phyloP scores from a whole-genome alignment of 495 filamentous ascomycete species.

The Trichoderma virens region DNA sequence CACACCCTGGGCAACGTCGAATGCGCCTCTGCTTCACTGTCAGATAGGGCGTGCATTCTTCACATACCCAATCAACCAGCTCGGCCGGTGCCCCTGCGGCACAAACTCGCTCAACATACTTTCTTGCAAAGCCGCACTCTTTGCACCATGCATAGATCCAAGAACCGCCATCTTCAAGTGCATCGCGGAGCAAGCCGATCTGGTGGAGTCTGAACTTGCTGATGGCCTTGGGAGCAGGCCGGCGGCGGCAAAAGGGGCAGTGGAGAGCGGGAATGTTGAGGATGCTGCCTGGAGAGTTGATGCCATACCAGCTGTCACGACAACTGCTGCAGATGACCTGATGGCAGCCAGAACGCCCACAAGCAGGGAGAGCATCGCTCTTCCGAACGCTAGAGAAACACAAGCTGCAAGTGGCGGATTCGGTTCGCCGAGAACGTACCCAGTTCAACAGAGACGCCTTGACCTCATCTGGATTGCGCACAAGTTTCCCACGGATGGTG shows the following conservation, averaged over 20 bases:
- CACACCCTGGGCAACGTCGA: constrained; percentile 29
- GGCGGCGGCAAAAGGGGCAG: constrained; percentile 32
- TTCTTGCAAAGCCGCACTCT: constrained; percentile 23
- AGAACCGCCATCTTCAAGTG: constrained; percentile 21
- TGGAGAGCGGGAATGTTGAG: constrained; percentile 30
- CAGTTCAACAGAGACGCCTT: constrained; percentile 24
- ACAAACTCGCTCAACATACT: constrained; percentile 26
- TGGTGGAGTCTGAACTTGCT: constrained; percentile 22
- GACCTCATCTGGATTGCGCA: constrained; percentile 30
- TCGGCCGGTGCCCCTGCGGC: constrained; percentile 24
- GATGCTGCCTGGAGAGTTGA: constrained; percentile 20
- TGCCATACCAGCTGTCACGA: constrained; percentile 17
- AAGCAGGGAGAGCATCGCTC: constrained; percentile 16
- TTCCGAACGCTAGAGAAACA: constrained; percentile 31
- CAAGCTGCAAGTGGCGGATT: constrained; percentile 28
- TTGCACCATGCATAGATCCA: constrained; percentile 32
- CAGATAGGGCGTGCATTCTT: constrained; percentile 16
- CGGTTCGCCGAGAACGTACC: constrained; percentile 26
- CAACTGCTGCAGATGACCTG: constrained; percentile 20
- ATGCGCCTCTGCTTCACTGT: constrained; percentile 5
- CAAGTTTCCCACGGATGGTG: constrained; percentile 27
- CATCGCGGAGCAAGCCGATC: constrained; percentile 20
- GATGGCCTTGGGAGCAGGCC: constrained; percentile 23
- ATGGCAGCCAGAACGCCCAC: constrained; percentile 17
- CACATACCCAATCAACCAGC: constrained; percentile 24